phyloP scores from a whole-genome alignment of 2,329 filamentous ascomycete genomes.

The Penicillium polonicum region DNA sequence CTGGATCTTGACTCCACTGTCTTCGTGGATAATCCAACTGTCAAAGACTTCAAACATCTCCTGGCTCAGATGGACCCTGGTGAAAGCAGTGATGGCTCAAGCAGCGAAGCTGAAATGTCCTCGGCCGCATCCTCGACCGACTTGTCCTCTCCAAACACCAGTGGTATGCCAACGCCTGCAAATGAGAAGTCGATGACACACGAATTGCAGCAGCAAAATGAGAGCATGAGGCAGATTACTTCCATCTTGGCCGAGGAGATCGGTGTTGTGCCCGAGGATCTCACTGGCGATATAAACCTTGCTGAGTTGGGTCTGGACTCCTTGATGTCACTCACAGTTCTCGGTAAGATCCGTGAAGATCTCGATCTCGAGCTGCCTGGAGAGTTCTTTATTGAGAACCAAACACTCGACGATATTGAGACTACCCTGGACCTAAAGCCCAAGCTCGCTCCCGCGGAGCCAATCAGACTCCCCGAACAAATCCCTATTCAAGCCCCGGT shows the following conservation, averaged over 20 bases:
- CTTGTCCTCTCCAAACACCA: conserved; percentile 35
- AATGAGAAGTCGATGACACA: conserved; percentile 28
- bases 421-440: conserved; percentile 41
- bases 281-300: conserved; percentile 42
- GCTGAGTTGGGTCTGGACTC: conserved; percentile 49
- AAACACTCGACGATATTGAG: conserved; percentile 43
- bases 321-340: conserved; percentile 46
- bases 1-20: conserved; percentile 59
- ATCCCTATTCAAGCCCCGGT: conserved; percentile 25
- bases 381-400: conserved; percentile 47
- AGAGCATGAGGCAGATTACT: conserved; percentile 43
- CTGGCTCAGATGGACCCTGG: conserved; percentile 41
- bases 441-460: conserved; percentile 26
- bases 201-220: conserved; percentile 23
- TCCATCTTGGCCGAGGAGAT: conserved; percentile 46
- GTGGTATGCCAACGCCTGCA: conserved; percentile 31
- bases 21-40: conserved; percentile 60
- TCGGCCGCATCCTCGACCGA: conserved; percentile 34
- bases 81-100: conserved; percentile 30
- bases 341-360: conserved; percentile 46
- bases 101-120: conserved; percentile 32
- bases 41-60: conserved; percentile 60
- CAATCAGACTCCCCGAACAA: conserved; percentile 26
- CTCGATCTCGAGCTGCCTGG: conserved; percentile 44
- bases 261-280: conserved; percentile 42